Base-by-base conservation (phyloP, 306 rosid genomes). In the Ammopiptanthus mongolicus region DNA sequence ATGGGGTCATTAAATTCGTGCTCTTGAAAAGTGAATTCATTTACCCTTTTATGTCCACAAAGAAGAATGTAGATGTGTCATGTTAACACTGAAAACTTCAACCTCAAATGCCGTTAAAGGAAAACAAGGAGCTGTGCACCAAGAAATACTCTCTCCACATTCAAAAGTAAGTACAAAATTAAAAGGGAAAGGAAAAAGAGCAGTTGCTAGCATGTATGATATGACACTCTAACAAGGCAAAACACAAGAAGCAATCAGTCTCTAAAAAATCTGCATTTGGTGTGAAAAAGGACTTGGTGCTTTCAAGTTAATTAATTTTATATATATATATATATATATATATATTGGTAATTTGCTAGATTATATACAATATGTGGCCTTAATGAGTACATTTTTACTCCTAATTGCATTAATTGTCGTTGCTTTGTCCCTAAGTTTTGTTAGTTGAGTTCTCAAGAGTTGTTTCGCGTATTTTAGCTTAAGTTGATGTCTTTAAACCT, bases 1-100 rank as follows among this genome's bases (percentile, higher is more conserved):
- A 65, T 21, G 13, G 34, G 36, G 18, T 65, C 29, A 70, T 76
- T 55, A 85, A 68, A 42, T 42, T 69, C 19, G 33, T 58, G 14
- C 62, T 70, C 28, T 53, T 60, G 17, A 69, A 57, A 64, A 53
- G 42, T 11, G 15, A 37, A 41, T 21, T 51, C 29, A 15, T 23
- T 64, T 75, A 36, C 6, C 1, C 4, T 37, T 37, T 25, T 42
- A 52, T 36, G 19, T 51, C 34, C 19, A 21, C 17, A 17, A 29
- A 42, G 13, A 41, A 18, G 10, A 52, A 70, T 5, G 34, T 19
- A 3, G 14, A 61, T 33, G 63, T 6, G 64, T 52, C 15, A 10
- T 3, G 60, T 8, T 22, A 53, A 53, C 31, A 53, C 51, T 57
- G 18, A 11, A 25, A 72, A n/a, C 6, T 57, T 23, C 12, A 25